Evolutionary conservation across 805 yeast genomes (phyloP), one percentile per base, ranked within the genome.

Genomic region (Starmerella vitae): DNA sequence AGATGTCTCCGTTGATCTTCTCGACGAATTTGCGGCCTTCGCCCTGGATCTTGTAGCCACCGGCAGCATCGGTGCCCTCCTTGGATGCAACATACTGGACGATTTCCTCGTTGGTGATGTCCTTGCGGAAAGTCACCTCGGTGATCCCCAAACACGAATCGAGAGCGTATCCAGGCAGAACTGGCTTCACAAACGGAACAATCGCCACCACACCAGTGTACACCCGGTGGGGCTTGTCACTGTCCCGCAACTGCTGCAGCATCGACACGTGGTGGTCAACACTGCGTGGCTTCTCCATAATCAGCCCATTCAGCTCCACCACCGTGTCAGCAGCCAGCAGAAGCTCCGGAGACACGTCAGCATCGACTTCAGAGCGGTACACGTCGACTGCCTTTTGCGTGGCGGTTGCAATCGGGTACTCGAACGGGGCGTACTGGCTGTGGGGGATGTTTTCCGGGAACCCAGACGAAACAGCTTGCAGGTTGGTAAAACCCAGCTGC

Each of bases 11-110:
- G 1, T 66, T 65, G 10, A 85, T 68, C 13, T 61, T 59, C 17
- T 65, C 58, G 47, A 91, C 72, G 46, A 88, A 60, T 27, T 76
- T 53, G 26, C 56, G 52, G 1, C 79, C 74, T 8, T 57, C 55
- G 0, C 77, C 81, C 59, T 88, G 97, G 43, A 79, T 76, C 50
- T 75, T 76, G 61, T 82, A 86, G 1, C 98, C 98, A 5, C 96
- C 98, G 2, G 97, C 94, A 1, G 82, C 96, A 34, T 69, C 68
- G 6, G 66, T 40, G 1, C 91, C 97, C 55, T 88, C 96, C 18
- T 69, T 77, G 2, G 76, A 61, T 2, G 66, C 67, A 9, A 80
- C 78, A 56, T 88, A 88, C 13, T 65, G 62, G 20, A 68, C 53
- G 3, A 88, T 52, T 29, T 76, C 63, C n/a, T 65, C 72, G 47